Base-by-base conservation (phyloP, 1,284 basidiomycete species). In the Fomitiporia mediterranea region DNA sequence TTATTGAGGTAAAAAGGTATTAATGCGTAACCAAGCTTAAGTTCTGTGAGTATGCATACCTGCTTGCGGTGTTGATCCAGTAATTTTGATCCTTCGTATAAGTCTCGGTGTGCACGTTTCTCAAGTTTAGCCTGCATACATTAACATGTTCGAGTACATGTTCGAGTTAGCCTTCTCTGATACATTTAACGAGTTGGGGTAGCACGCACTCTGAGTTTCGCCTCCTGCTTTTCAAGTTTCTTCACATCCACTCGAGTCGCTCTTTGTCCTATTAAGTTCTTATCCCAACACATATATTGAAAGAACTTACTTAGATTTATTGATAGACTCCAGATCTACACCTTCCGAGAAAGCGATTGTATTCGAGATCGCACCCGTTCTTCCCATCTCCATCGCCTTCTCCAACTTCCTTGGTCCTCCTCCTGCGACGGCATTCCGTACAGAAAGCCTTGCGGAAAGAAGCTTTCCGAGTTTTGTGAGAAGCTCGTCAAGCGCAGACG, bases 191-290 rank as follows among this genome's bases (percentile, higher is more conserved):
- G 17, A 13, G 54, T 27, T 15, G 30, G 11, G 15, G 35, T 40
- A n/a, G n/a, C 27, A 61, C 71, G 53, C 59, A 84, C 88, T 76
- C 88, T 88, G 60, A 99, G 86, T 72, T 99, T 99, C 2, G 94
- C 93, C 72, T 99, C 97, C 64, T 97, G 94, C 71, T 98, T 98
- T 70, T 98, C 97, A 15, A 99, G 83, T 68, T 98, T 98, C 74
- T 93, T 95, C 61, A 99, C 83, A 75, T 99, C 97, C 56, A 99
- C 97, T 47, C 92, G 88, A 46, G 94, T 95, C 30, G 91, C 92
- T 71, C 91, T 91, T 63, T 28, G 43, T 35, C 44, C 51, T 59
- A 64, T 62, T 59, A 59, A 51, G 56, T 35, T 56, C 53, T 35
- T 49, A 30, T 32, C 13, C 9, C n/a, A 42, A 8, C 28, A 17